Percentiles rank a stretch among this genome's conserved stretches.
Evolutionary conservation across 805 yeast species (phyloP).

Genomic region (Candida schatavii): DNA sequence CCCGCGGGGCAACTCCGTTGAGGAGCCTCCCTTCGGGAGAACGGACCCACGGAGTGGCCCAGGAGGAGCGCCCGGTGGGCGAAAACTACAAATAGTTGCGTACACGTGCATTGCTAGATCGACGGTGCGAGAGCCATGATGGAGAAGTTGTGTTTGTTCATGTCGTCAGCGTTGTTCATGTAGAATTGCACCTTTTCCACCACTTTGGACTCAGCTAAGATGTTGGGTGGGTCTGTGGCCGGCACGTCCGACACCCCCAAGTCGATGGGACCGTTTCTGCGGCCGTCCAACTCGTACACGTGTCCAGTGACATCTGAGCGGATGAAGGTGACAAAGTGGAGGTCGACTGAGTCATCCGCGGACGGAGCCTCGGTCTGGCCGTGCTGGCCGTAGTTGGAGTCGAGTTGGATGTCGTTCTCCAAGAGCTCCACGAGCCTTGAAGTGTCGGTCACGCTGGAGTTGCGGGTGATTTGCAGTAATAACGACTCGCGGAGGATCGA

Average conservation of each 20-base stretch:
- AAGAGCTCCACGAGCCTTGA: constrained; percentile 45
- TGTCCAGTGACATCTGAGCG: constrained; percentile 50
- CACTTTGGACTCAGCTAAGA: constrained; percentile 52
- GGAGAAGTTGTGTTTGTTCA: constrained; percentile 63
- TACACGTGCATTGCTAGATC: too few species aligned
- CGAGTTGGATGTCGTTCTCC: constrained; percentile 40
- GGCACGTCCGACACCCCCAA: constrained; percentile 38
- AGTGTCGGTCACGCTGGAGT: constrained; percentile 30
- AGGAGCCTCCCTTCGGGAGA: neutral
- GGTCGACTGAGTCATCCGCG: constrained; percentile 48
- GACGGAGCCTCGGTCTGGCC: constrained; percentile 71
- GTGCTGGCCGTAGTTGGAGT: constrained; percentile 43
- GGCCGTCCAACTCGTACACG: constrained; percentile 85
- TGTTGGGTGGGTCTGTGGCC: constrained; percentile 23
- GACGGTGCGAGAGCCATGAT: constrained; percentile 70
- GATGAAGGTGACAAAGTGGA: constrained; percentile 78
- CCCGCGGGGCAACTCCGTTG: neutral
- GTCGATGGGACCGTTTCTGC: constrained; percentile 72
- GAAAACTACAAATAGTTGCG: too few species aligned
- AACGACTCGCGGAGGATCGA: constrained; percentile 26
- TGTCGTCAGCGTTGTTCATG: constrained; percentile 59
- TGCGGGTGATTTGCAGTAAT: constrained; percentile 13
- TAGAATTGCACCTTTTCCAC: constrained; percentile 60
- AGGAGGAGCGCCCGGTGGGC: neutral
- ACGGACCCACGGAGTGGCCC: neutral